Conservation (phyloP, 2,329 filamentous ascomycete genomes). For the Leptoxyphium fumago region DNA sequence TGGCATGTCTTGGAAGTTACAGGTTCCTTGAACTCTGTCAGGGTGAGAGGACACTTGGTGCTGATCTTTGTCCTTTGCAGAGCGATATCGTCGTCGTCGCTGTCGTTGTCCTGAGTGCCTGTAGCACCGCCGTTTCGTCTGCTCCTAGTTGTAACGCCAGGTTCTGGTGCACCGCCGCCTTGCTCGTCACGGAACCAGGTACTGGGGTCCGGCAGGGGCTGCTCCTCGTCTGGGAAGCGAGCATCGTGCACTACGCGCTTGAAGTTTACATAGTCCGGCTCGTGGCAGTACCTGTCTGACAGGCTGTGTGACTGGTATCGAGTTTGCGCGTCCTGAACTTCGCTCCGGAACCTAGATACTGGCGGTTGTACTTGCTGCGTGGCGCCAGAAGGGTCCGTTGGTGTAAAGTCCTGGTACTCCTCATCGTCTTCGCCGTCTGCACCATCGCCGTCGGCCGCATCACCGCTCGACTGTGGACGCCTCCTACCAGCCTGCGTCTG, state of each 20-base stretch:
- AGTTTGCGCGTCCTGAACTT: slow-evolving; percentile 27
- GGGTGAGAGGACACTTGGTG: slow-evolving; percentile 55
- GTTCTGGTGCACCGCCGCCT: slow-evolving; percentile 22
- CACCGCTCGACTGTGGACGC: slow-evolving; percentile 9
- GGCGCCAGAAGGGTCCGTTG: slow-evolving; percentile 24
- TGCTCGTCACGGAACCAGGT: slow-evolving; percentile 47
- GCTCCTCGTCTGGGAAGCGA: slow-evolving; percentile 36
- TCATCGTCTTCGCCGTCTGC: slow-evolving; percentile 23
- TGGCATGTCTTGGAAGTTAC: slow-evolving; percentile 52
- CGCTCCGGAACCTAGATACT: slow-evolving; percentile 22
- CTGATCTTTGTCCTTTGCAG: slow-evolving; percentile 49
- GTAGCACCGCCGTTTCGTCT: slow-evolving; percentile 7
- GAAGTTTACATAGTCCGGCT: slow-evolving; percentile 48
- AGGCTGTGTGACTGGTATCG: slow-evolving; percentile 27
- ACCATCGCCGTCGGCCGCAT: slow-evolving; percentile 7
- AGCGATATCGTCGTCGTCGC: slow-evolving; percentile 53
- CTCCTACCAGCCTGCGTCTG: slow-evolving; percentile 16
- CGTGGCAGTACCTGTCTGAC: slow-evolving; percentile 36
- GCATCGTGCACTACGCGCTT: slow-evolving; percentile 48
- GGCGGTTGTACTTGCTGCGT: slow-evolving; percentile 22
- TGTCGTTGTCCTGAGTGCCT: slow-evolving; percentile 24
- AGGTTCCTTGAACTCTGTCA: slow-evolving; percentile 50
- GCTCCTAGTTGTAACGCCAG: slow-evolving; percentile 23
- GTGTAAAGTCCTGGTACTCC: slow-evolving; percentile 24
- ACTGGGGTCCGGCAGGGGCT: slow-evolving; percentile 38